Evolutionary conservation across 768 basidiomycete species (phyloP).

Genomic region (Serpula lacrymans): DNA sequence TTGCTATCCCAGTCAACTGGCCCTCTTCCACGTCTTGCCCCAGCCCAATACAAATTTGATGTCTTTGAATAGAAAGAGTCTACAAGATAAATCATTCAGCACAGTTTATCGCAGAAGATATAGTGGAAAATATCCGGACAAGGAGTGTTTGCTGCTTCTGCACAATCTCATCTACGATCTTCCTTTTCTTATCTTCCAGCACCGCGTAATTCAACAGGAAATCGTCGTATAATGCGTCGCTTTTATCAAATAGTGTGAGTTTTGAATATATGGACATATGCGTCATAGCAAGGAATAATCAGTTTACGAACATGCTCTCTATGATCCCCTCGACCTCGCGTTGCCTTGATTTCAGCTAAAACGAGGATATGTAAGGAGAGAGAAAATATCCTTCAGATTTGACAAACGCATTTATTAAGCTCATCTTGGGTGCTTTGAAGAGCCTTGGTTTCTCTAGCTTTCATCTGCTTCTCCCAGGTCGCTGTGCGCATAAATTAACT

Average conservation of each 20-base stretch:
- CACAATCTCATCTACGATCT: slow-evolving; percentile 20
- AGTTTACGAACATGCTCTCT: slow-evolving; percentile 23
- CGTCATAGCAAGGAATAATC: no score
- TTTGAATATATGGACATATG: no score
- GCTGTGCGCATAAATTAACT: slow-evolving; percentile 10
- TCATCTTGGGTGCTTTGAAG: slow-evolving; percentile 19
- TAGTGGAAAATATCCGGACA: slow-evolving; percentile 9
- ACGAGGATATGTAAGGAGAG: background rate
- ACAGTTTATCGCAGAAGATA: background rate
- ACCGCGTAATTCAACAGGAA: slow-evolving; percentile 20
- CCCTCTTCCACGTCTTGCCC: slow-evolving; percentile 19
- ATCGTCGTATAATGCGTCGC: slow-evolving; percentile 22
- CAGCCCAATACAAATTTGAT: slow-evolving; percentile 21
- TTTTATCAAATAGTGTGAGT: no score
- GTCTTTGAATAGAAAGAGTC: slow-evolving; percentile 24
- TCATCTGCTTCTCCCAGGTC: slow-evolving; percentile 30
- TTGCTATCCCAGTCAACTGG: slow-evolving; percentile 22
- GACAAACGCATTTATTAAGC: slow-evolving; percentile 21
- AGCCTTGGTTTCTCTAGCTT: slow-evolving; percentile 20
- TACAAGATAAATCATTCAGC: slow-evolving; percentile 1
- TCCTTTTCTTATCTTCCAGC: slow-evolving; percentile 25
- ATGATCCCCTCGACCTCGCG: slow-evolving; percentile 15
- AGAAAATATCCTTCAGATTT: background rate
- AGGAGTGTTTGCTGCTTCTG: slow-evolving; percentile 22
- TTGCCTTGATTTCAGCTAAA: slow-evolving; percentile 20